Conservation (phyloP, 164 flowering plant species). For the Berberis thunbergii region DNA sequence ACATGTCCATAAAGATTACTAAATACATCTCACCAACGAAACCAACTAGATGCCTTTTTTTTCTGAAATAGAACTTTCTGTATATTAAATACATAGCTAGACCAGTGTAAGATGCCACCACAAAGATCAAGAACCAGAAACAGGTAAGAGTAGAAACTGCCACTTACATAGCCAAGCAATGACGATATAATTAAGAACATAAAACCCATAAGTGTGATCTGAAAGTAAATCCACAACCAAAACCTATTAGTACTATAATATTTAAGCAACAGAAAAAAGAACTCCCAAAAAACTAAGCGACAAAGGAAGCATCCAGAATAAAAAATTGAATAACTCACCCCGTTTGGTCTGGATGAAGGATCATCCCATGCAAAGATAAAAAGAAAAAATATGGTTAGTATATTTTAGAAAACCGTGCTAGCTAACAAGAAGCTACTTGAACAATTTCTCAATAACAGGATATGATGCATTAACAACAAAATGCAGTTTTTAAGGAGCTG, state of each 20-base stretch:
- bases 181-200: slow-evolving; percentile 76
- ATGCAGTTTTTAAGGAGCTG: too few species aligned
- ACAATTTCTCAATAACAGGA: too few species aligned
- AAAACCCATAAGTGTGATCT: slow-evolving; percentile 94
- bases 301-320: too few species aligned
- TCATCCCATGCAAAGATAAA: slow-evolving; percentile 14
- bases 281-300: neutral
- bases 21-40: too few species aligned
- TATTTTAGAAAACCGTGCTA: too few species aligned
- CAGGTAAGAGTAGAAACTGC: neutral
- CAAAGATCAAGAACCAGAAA: neutral
- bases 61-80: neutral
- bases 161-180: slow-evolving; percentile 88
- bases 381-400: too few species aligned
- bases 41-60: too few species aligned
- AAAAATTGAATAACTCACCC: slow-evolving; percentile 41
- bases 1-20: too few species aligned
- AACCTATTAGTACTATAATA: neutral
- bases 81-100: neutral
- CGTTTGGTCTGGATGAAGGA: slow-evolving; percentile 74
- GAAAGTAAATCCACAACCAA: slow-evolving; percentile 11
- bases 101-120: neutral
- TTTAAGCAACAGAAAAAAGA: neutral
- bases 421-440: too few species aligned
- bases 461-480: too few species aligned